Evolutionary conservation across 2,329 filamentous ascomycete species (phyloP).

Genomic region (Ophiocordyceps robertsii): DNA sequence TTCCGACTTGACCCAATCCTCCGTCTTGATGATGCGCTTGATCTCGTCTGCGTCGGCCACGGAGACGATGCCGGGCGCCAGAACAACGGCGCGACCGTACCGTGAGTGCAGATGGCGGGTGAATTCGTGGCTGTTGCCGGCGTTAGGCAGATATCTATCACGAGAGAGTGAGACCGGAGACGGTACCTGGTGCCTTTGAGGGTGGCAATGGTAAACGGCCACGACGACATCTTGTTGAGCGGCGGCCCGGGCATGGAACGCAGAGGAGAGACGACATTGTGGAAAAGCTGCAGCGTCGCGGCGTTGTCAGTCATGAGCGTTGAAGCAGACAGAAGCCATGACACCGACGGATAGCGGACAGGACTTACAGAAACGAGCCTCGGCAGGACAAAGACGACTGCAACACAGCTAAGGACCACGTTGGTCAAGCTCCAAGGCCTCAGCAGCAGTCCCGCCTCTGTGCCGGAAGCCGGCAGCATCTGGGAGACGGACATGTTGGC

Average conservation of each 20-base stretch:
- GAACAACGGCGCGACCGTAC: neutral
- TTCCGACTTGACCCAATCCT: constrained; percentile 1
- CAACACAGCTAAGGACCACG: neutral
- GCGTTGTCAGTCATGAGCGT: neutral
- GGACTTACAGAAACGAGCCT: neutral
- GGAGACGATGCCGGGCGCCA: neutral
- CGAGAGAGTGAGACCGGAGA: neutral
- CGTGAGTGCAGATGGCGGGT: neutral
- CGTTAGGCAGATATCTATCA: neutral
- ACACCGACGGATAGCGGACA: too few relatives aligned
- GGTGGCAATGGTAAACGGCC: neutral
- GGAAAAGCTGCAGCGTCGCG: neutral
- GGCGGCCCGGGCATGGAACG: neutral
- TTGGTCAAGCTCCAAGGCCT: neutral
- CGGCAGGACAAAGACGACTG: neutral
- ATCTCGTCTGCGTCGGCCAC: neutral
- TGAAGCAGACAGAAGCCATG: too few relatives aligned
- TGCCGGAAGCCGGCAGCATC: neutral
- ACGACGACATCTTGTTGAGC: constrained; percentile 1
- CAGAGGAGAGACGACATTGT: neutral
- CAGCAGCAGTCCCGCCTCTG: neutral
- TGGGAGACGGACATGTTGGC: neutral
- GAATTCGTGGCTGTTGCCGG: neutral
- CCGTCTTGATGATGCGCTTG: neutral
- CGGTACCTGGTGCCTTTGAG: neutral